A percentile compares a stretch with the other conserved stretches of the same genome.
Evolutionary conservation across 202 grass and related monocot species (phyloP).

Genomic region (Hordeum pubiflorum): DNA sequence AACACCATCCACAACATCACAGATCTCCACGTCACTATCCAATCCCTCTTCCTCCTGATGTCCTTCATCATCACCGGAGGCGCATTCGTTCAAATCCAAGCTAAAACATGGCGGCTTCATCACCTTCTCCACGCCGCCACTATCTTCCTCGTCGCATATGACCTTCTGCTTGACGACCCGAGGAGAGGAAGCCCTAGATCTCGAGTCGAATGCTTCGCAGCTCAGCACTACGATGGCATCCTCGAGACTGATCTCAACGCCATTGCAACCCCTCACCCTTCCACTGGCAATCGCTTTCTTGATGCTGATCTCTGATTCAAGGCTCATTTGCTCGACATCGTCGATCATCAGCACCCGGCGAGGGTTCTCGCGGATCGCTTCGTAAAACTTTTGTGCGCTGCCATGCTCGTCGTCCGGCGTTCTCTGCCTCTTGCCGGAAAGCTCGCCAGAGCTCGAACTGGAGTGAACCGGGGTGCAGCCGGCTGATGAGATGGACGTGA

Average conservation of each 20-base stretch:
- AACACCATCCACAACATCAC: conserved; percentile 47
- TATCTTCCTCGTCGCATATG: conserved; percentile 1
- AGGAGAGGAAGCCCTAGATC: conserved; percentile 37
- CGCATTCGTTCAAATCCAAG: conserved; percentile 77
- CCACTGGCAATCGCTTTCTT: conserved; percentile 47
- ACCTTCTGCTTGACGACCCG: conserved; percentile 30
- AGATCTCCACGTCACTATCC: conserved; percentile 25
- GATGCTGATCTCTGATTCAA: conserved; percentile 31
- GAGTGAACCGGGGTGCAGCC: conserved; percentile 1
- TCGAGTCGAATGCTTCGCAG: conserved; percentile 44
- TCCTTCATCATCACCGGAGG: conserved; percentile 7
- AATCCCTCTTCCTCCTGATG: not conserved
- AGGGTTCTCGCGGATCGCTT: conserved; percentile 35
- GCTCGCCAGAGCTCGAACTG: conserved; percentile 29
- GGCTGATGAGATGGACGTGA: conserved; percentile 33
- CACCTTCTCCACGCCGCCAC: not conserved
- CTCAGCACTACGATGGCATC: conserved; percentile 71
- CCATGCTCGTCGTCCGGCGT: conserved; percentile 12
- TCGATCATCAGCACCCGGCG: conserved; percentile 69
- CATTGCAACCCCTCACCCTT: conserved; percentile 17
- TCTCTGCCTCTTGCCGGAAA: conserved; percentile 48
- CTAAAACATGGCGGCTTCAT: conserved; percentile 23
- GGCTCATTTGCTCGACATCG: conserved; percentile 42
- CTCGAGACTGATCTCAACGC: conserved; percentile 34
- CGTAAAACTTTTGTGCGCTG: conserved; percentile 34